These are phyloP conservation scores for Ceratocystis papillata DNA, from an alignment of 2,329 filamentous ascomycete genomes.

Conservation along the genomic window DNA sequence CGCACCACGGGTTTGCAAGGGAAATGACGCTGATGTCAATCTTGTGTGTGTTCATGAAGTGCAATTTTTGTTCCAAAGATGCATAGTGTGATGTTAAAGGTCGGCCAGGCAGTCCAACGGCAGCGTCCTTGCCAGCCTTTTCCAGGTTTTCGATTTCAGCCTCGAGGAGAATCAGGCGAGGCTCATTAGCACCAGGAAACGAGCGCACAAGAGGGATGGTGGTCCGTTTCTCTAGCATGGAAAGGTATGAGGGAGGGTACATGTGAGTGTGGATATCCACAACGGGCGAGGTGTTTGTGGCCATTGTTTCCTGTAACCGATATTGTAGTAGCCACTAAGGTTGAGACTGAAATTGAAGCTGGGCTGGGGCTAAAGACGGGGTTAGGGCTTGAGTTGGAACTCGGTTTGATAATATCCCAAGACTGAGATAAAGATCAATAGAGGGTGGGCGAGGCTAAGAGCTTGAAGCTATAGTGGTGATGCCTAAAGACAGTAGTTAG, in stretches of 20 bases:
- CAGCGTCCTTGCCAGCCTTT: constrained; percentile 43
- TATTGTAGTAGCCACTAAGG: neutral
- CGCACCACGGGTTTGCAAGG: constrained; percentile 87
- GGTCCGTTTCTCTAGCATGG: constrained; percentile 47
- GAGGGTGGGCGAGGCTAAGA: too few relatives aligned
- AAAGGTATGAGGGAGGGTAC: constrained; percentile 54
- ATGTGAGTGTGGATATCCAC: constrained; percentile 62
- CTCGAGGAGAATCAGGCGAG: constrained; percentile 56
- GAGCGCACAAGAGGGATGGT: constrained; percentile 61
- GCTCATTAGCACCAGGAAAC: constrained; percentile 46
- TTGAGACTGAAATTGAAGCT: neutral
- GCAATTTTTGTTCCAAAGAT: constrained; percentile 65
- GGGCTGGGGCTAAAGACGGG: neutral
- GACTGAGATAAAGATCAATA: too few relatives aligned
- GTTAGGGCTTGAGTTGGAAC: too few relatives aligned
- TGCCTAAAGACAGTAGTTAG: too few relatives aligned
- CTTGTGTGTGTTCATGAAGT: constrained; percentile 75
- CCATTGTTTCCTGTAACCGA: constrained; percentile 29
- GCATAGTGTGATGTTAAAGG: constrained; percentile 78
- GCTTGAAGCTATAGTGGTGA: too few relatives aligned
- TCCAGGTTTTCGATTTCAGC: constrained; percentile 39
- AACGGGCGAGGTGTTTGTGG: constrained; percentile 34
- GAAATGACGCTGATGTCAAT: constrained; percentile 80
- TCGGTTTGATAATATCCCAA: too few relatives aligned
- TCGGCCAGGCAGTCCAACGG: constrained; percentile 51